These are phyloP conservation scores for Cytospora piceae DNA, from an alignment of 2,329 filamentous ascomycete species.

Conservation along the genomic window DNA sequence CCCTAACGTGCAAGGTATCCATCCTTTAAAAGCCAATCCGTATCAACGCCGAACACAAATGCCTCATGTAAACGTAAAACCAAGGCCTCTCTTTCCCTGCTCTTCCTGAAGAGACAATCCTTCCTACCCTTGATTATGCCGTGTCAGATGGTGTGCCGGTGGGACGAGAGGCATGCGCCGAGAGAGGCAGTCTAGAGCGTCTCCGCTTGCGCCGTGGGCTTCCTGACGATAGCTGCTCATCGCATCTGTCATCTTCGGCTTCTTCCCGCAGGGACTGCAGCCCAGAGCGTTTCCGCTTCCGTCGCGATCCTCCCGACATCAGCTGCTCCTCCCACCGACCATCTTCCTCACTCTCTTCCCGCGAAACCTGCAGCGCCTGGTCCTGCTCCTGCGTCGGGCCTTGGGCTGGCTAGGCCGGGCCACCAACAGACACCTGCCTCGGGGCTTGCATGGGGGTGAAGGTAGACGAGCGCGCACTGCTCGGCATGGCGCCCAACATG, in stretches of 20 bases:
- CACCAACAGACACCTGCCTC: slow-evolving; percentile 28
- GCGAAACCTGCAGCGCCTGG: neutral
- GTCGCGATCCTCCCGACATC: too few relatives aligned
- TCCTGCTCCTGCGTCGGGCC: neutral
- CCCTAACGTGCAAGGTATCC: neutral
- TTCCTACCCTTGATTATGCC: neutral
- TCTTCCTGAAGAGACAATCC: neutral
- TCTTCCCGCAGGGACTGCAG: neutral
- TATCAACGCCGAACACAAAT: neutral
- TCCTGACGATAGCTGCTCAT: neutral
- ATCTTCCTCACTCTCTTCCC: neutral
- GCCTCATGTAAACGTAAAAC: neutral
- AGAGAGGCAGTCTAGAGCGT: neutral
- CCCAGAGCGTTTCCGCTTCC: too few relatives aligned
- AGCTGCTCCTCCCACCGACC: neutral
- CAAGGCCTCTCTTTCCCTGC: neutral
- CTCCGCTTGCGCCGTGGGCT: neutral
- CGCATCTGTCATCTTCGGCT: neutral
- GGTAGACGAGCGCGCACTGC: slow-evolving; percentile 21
- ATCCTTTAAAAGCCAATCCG: neutral
- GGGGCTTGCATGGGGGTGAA: slow-evolving; percentile 27
- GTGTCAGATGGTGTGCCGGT: neutral
- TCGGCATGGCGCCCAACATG: slow-evolving; percentile 18
- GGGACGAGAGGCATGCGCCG: neutral
- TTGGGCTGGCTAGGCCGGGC: slow-evolving; percentile 19